These are phyloP conservation scores for Colletotrichum brevisporum DNA, from an alignment of 2,329 filamentous ascomycete species.

Conservation along the genomic window DNA sequence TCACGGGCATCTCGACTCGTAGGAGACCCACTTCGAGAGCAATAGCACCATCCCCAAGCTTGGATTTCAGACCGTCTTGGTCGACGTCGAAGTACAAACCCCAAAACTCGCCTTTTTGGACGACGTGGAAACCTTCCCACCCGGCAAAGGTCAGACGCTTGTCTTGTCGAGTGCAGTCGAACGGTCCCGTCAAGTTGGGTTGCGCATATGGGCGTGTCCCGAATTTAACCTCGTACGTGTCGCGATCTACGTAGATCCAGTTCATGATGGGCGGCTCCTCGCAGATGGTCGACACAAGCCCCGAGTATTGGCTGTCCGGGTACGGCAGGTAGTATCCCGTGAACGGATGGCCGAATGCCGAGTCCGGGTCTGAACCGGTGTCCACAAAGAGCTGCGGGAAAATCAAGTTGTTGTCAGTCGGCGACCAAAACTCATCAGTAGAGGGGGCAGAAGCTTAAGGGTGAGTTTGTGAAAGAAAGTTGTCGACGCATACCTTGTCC, in stretches of 20 bases:
- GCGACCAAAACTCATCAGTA: too few relatives aligned
- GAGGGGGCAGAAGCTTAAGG: too few relatives aligned
- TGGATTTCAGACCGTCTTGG: constrained; percentile 59
- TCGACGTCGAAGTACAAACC: constrained; percentile 63
- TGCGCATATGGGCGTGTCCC: constrained; percentile 59
- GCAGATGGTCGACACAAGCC: constrained; percentile 63
- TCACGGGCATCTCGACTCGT: constrained; percentile 60
- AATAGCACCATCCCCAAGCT: constrained; percentile 61
- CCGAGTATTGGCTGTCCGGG: constrained; percentile 63
- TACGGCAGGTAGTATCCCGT: constrained; percentile 71
- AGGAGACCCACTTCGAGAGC: constrained; percentile 70
- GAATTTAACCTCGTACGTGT: constrained; percentile 62
- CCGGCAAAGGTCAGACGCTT: constrained; percentile 62
- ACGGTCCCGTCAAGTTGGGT: constrained; percentile 60
- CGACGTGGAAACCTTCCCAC: constrained; percentile 65
- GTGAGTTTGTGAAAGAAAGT: neutral
- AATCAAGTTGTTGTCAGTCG: neutral
- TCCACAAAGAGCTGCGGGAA: constrained; percentile 60
- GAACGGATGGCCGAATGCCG: constrained; percentile 63
- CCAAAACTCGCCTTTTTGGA: constrained; percentile 61
- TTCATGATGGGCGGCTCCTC: constrained; percentile 65
- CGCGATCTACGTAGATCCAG: constrained; percentile 64
- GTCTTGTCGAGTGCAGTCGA: constrained; percentile 67
- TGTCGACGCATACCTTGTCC: constrained; percentile 50
- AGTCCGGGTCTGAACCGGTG: constrained; percentile 49